Base-by-base conservation (phyloP, 371 early-diverging fungal species). In the Chytridiales sp. region DNA sequence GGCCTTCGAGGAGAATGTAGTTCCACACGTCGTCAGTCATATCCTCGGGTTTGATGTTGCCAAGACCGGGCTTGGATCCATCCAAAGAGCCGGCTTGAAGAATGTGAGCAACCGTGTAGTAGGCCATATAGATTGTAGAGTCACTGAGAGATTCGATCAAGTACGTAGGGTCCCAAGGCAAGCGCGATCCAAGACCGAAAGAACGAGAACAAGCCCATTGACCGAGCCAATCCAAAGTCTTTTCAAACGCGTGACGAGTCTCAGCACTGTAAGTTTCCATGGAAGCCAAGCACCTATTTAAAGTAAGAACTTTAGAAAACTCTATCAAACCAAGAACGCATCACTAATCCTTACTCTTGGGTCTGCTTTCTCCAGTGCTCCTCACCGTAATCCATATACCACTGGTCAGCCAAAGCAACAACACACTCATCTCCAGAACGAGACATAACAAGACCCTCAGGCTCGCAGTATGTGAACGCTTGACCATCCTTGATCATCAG, bases 121-220 rank as follows among this genome's bases (percentile, higher is more conserved):
- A 99, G 32, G 99, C 95, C 99, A 99, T 99, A 80, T 99, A 99
- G 68, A 99, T 99, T 39, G 99, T 99, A 22, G 99, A 98, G 75
- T 99, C 99, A 41, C 94, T 93, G 34, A 99, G 84, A 27, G 97
- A 96, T 82, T 99, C 99, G 64, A 99, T 96, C 69, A 99, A 80
- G 79, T 87, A 97, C 71, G 89, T 81, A 29, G 84, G 77, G 76
- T 99, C 99, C 97, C 98, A 99, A 24, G 99, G 99, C 58, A 99
- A 75, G 56, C 85, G 87, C 62, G 92, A 89, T 55, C 99, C 99
- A 44, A 99, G 84, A 55, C 99, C 99, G 67, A 94, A 99, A 52
- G 90, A 86, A 62, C 99, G 85, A 36, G 95, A 93, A 77, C 98
- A 99, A 2, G 98, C 99, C 99, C 99, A 99, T 75, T 99, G 88